A percentile compares a stretch with the other conserved stretches of the same genome.
phyloP scores from a whole-genome alignment of 306 rosid species.

The Datisca glomerata region DNA sequence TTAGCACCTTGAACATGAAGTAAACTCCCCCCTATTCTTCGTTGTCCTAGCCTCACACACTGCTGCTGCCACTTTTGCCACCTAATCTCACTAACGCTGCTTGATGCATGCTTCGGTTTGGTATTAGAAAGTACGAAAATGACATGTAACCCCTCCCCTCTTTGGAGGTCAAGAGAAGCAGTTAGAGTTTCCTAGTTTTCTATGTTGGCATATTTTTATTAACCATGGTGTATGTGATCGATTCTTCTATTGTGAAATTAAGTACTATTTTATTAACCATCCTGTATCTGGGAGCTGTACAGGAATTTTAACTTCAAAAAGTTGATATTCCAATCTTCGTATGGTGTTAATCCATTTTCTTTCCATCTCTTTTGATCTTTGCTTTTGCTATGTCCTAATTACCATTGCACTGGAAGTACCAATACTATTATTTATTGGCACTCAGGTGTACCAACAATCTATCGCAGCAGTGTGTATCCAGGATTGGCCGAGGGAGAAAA shows the following conservation, averaged over 20 bases:
- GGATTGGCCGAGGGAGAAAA: constrained; percentile 96
- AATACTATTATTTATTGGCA: constrained; percentile 10
- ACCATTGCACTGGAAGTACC: too few relatives aligned
- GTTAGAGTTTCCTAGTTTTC: too few relatives aligned
- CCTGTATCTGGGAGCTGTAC: too few relatives aligned
- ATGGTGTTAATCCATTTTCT: too few relatives aligned
- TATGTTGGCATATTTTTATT: too few relatives aligned
- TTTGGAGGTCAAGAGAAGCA: background rate
- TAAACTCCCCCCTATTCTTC: background rate
- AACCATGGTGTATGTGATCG: too few relatives aligned
- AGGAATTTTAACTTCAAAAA: constrained; percentile 3
- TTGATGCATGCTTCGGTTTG: background rate
- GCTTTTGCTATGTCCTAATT: too few relatives aligned
- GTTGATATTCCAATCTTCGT: too few relatives aligned
- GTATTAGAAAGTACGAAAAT: background rate
- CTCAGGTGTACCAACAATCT: constrained; percentile 96
- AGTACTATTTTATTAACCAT: too few relatives aligned
- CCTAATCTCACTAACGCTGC: background rate
- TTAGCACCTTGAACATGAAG: background rate
- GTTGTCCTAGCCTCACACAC: background rate
- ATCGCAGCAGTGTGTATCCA: constrained; percentile 82
- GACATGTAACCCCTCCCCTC: background rate
- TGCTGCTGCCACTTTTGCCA: background rate
- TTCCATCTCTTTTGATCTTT: too few relatives aligned
- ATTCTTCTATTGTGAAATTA: too few relatives aligned